These are phyloP conservation scores for Agrostemma githago DNA, from an alignment of 148 eudicot genomes.

Conservation along the genomic window DNA sequence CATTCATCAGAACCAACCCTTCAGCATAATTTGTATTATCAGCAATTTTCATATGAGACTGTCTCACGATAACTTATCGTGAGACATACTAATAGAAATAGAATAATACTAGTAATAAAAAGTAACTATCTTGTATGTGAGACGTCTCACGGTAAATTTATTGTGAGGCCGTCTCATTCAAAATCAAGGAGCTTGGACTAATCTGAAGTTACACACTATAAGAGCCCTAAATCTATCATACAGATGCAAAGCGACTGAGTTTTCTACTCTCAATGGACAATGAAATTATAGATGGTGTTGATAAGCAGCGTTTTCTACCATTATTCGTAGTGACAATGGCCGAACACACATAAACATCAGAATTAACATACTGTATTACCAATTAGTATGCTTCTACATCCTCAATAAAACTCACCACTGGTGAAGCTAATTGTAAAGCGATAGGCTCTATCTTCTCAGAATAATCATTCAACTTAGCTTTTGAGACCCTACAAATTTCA, in stretches of 20 bases:
- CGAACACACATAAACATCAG: not conserved
- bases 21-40: no score
- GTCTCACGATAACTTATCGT: no score
- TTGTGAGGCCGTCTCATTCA: not conserved
- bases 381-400: not conserved
- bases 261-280: not conserved
- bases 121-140: no score
- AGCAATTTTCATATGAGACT: no score
- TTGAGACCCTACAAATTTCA: slow-evolving; percentile 52
- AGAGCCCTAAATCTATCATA: slow-evolving; percentile 5
- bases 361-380: not conserved
- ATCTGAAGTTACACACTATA: not conserved
- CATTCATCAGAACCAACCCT: not conserved
- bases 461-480: slow-evolving; percentile 76
- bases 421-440: slow-evolving; percentile 54
- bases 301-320: not conserved
- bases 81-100: no score
- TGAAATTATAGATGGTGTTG: not conserved
- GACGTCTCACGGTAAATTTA: not conserved
- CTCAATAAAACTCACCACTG: slow-evolving; percentile 40
- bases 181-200: not conserved
- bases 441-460: slow-evolving; percentile 81
- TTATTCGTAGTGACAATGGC: not conserved
- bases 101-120: no score
- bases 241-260: not conserved